phyloP scores from a whole-genome alignment of 768 basidiomycete genomes.

The Mycena alexandri region DNA sequence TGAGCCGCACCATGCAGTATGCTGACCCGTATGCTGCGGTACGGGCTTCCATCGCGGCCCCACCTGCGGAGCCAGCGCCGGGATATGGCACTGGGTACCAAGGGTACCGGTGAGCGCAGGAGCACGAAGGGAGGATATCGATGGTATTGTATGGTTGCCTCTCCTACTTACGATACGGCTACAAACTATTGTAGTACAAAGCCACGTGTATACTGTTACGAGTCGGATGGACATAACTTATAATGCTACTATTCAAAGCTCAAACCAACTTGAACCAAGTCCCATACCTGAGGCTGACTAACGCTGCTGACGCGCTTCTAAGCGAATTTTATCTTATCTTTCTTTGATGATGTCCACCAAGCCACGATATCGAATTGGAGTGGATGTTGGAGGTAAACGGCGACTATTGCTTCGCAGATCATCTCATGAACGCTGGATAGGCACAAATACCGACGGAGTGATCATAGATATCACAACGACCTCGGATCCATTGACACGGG shows the following conservation, averaged over 20 bases:
- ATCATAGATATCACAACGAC: conserved; percentile 47
- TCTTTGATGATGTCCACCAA: too few species aligned
- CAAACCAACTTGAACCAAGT: neutral
- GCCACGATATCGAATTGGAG: conserved; percentile 46
- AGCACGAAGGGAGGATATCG: conserved; percentile 22
- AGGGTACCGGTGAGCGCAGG: conserved; percentile 59
- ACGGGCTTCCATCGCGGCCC: conserved; percentile 65
- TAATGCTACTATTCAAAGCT: conserved; percentile 18
- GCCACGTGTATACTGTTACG: conserved; percentile 24
- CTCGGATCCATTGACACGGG: conserved; percentile 46
- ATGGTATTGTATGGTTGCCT: conserved; percentile 22
- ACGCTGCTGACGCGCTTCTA: too few species aligned
- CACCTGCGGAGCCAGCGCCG: conserved; percentile 54
- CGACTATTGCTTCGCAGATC: neutral
- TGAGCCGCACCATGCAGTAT: conserved; percentile 95
- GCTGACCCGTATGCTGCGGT: conserved; percentile 91
- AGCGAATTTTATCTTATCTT: too few species aligned
- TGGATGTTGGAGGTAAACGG: conserved; percentile 48
- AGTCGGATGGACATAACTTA: conserved; percentile 29
- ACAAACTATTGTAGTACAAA: conserved; percentile 31
- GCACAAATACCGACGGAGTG: conserved; percentile 52
- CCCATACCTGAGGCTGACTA: too few species aligned
- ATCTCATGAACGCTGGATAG: conserved; percentile 33
- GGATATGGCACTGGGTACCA: conserved; percentile 65
- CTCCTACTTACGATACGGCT: conserved; percentile 25